Percentiles rank a stretch among this genome's conserved stretches.
These are phyloP conservation scores for Dictyostelium firmibasis DNA, from an alignment of 78 protist genomes.

Conservation along the genomic window DNA sequence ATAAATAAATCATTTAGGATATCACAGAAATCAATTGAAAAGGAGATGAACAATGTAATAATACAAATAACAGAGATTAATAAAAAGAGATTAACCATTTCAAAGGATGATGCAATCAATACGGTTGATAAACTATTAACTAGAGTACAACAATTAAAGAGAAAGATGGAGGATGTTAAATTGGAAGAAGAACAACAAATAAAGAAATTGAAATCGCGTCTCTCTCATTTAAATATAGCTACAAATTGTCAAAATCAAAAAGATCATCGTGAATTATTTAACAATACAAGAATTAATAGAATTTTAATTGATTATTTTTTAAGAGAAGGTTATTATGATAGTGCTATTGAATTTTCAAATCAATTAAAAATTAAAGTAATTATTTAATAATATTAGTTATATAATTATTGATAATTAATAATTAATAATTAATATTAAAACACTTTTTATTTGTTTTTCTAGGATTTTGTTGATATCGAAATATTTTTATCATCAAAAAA, in stretches of 20 bases:
- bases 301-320: constrained; percentile 74
- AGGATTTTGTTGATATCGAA: constrained; percentile 82
- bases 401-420: too few relatives aligned
- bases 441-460: too few relatives aligned
- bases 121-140: constrained; percentile 47
- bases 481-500: constrained; percentile 69
- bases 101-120: constrained; percentile 24
- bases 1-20: constrained; percentile 70
- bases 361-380: constrained; percentile 44
- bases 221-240: constrained; percentile 18
- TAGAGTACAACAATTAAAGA: constrained; percentile 63
- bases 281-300: constrained; percentile 60
- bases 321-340: constrained; percentile 64
- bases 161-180: constrained; percentile 76
- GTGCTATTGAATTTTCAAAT: constrained; percentile 60
- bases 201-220: constrained; percentile 36
- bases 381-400: neutral
- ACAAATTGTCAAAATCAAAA: neutral
- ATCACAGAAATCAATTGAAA: constrained; percentile 80
- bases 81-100: constrained; percentile 3
- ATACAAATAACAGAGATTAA: constrained; percentile 18
- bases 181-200: constrained; percentile 55
- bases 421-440: too few relatives aligned
- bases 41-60: constrained; percentile 57
- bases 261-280: neutral